Evolutionary conservation across 2,329 filamentous ascomycete species (phyloP).

Genomic region (Falciphora oryzae): DNA sequence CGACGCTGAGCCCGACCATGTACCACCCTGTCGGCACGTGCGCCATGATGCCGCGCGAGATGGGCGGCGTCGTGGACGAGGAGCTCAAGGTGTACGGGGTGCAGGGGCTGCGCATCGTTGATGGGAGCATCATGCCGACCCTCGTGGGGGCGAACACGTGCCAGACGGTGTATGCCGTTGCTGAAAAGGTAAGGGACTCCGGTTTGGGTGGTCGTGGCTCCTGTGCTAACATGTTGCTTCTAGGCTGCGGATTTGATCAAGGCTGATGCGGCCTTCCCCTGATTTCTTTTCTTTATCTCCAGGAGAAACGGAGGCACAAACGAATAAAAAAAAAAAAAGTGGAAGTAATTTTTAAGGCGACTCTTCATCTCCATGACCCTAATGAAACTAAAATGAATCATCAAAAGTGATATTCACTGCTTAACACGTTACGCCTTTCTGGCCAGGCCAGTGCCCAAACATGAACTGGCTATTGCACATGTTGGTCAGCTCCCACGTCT

Average conservation of each 20-base stretch:
- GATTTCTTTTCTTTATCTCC: no score
- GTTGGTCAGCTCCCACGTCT: slow-evolving; percentile 62
- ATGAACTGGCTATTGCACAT: slow-evolving; percentile 60
- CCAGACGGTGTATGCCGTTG: slow-evolving; percentile 22
- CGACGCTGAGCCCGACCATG: slow-evolving; percentile 17
- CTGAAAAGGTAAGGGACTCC: slow-evolving; percentile 20
- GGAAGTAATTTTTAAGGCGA: no score
- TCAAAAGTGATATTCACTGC: no score
- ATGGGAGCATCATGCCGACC: slow-evolving; percentile 39
- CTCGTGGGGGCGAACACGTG: slow-evolving; percentile 20
- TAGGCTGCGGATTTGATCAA: slow-evolving; percentile 18
- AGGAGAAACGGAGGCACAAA: no score
- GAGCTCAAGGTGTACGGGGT: slow-evolving; percentile 38
- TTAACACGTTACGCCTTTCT: neutral
- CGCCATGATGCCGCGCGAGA: slow-evolving; percentile 36
- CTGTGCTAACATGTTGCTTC: neutral
- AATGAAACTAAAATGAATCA: no score
- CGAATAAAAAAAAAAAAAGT: no score
- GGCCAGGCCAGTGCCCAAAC: slow-evolving; percentile 32
- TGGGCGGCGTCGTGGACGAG: slow-evolving; percentile 39
- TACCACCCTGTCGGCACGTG: slow-evolving; percentile 38
- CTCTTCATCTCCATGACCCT: no score
- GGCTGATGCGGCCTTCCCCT: neutral
- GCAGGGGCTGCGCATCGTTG: slow-evolving; percentile 36
- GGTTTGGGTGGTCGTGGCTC: no score